phyloP scores from a whole-genome alignment of 768 basidiomycete genomes.

The Rossbeevera mucosa region DNA sequence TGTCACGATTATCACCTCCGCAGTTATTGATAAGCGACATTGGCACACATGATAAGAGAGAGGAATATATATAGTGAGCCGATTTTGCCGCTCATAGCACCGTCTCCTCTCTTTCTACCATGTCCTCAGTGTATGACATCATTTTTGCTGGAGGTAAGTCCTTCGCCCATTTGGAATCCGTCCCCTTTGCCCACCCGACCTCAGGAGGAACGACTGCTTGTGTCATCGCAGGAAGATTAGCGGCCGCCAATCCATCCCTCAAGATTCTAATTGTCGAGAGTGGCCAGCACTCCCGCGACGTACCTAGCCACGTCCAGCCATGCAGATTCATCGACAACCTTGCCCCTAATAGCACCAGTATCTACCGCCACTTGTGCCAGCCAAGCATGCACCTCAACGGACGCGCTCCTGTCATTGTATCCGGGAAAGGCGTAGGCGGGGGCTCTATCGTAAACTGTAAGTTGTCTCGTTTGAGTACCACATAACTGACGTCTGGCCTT shows the following conservation, averaged over 20 bases:
- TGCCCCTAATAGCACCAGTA: slow-evolving; percentile 34
- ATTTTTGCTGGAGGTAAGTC: slow-evolving; percentile 53
- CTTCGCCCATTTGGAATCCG: neutral
- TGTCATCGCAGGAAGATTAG: slow-evolving; percentile 42
- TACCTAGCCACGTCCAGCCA: slow-evolving; percentile 49
- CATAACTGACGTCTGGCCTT: no score
- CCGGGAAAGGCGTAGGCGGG: slow-evolving; percentile 54
- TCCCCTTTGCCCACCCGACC: neutral
- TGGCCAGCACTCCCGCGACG: slow-evolving; percentile 33
- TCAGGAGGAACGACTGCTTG: slow-evolving; percentile 34
- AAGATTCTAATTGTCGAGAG: slow-evolving; percentile 44
- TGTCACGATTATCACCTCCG: no score
- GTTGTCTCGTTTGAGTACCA: slow-evolving; percentile 5
- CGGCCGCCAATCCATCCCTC: slow-evolving; percentile 47
- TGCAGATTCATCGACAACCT: slow-evolving; percentile 46
- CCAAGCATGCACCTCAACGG: slow-evolving; percentile 43
- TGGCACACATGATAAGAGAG: no score
- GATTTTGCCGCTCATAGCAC: no score
- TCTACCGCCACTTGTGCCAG: slow-evolving; percentile 38
- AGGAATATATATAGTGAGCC: no score
- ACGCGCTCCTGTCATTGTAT: slow-evolving; percentile 40
- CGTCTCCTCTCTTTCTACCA: neutral
- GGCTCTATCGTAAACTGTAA: slow-evolving; percentile 60
- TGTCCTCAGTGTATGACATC: slow-evolving; percentile 38
- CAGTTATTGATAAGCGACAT: no score